Conservation (phyloP, 177 flowering plant species). For the Tripterygium wilfordii region DNA sequence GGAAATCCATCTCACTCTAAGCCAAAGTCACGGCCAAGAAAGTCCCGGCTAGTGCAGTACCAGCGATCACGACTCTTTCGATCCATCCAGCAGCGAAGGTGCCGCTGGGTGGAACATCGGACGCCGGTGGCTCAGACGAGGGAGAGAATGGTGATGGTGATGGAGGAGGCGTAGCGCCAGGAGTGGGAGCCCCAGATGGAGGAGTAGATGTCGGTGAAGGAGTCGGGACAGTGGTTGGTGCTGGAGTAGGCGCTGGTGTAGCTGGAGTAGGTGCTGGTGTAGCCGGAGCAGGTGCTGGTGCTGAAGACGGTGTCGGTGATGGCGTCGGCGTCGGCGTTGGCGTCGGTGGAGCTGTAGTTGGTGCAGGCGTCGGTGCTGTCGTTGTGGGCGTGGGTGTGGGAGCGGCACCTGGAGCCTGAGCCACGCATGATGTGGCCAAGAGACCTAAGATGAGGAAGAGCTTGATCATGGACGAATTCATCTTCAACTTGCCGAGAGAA, state of each 20-base stretch:
- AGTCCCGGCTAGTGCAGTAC: constrained; percentile 19
- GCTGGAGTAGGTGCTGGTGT: neutral
- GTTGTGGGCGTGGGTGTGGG: neutral
- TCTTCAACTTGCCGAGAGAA: neutral
- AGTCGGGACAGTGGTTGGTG: neutral
- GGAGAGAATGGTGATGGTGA: neutral
- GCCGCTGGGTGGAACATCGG: constrained; percentile 2
- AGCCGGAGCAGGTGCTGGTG: neutral
- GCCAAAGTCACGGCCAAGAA: constrained; percentile 20
- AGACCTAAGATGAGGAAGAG: constrained; percentile 2
- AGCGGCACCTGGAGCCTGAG: constrained; percentile 3
- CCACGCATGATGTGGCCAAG: neutral
- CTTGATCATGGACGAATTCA: neutral
- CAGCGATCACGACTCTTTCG: constrained; percentile 17
- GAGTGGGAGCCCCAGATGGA: neutral
- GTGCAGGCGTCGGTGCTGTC: neutral
- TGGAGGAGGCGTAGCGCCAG: neutral
- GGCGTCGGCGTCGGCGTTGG: neutral
- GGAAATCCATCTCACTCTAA: constrained; percentile 5
- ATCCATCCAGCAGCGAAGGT: constrained; percentile 4
- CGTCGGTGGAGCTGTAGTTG: neutral
- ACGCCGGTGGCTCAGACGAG: constrained; percentile 1
- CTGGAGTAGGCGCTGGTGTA: neutral
- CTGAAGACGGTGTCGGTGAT: neutral
- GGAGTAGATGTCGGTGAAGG: neutral